Conservation (phyloP, 148 eudicot species). For the Fallopia convolvulus region DNA sequence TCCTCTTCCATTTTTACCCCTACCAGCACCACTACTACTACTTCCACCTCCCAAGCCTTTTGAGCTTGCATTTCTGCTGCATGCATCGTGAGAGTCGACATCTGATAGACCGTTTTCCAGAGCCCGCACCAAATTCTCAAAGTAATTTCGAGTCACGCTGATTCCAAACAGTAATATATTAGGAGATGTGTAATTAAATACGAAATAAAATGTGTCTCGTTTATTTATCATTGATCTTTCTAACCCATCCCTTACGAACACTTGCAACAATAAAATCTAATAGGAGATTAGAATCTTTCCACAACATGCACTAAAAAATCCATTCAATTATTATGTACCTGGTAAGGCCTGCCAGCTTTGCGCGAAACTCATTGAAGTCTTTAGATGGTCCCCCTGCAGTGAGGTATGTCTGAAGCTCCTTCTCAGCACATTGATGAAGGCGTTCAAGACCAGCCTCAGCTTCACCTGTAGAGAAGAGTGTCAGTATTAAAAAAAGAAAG, state of each 20-base stretch:
- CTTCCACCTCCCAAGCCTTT: slow-evolving; percentile 48
- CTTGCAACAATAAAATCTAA: neutral
- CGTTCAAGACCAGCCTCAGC: slow-evolving; percentile 68
- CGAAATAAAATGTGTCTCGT: neutral
- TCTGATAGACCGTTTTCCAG: slow-evolving; percentile 78
- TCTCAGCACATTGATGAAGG: slow-evolving; percentile 95
- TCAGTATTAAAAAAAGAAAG: neutral
- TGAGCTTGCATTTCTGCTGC: slow-evolving; percentile 48
- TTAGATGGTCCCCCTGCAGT: slow-evolving; percentile 56
- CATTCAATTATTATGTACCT: slow-evolving; percentile 26
- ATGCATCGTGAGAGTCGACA: slow-evolving; percentile 49
- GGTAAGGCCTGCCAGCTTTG: slow-evolving; percentile 77
- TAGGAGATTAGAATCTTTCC: too few relatives aligned
- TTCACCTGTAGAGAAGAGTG: slow-evolving; percentile 13
- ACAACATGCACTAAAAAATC: too few relatives aligned
- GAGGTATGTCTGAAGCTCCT: slow-evolving; percentile 62
- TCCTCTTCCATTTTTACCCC: slow-evolving; percentile 41
- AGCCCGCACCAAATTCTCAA: slow-evolving; percentile 91
- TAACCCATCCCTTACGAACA: too few relatives aligned
- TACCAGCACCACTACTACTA: slow-evolving; percentile 11
- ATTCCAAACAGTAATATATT: neutral
- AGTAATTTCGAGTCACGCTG: slow-evolving; percentile 83
- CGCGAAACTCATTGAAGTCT: slow-evolving; percentile 70
- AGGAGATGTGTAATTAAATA: neutral
- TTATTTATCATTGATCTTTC: too few relatives aligned